Conservation (phyloP, 1,139 yeast species). For the Scheffersomyces parashehatae region DNA sequence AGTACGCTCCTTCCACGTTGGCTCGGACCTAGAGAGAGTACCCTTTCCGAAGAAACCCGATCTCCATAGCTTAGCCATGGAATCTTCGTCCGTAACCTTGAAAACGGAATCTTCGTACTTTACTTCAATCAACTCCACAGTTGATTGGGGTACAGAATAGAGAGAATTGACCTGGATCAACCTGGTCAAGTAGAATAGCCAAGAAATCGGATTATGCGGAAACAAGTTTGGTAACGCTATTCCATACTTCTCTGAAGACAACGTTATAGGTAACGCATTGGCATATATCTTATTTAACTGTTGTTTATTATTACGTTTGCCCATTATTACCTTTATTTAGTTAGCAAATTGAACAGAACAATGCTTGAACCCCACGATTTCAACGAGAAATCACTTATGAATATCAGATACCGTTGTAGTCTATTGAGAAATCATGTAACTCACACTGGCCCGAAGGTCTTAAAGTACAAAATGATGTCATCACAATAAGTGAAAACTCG, state of each 20-base stretch:
- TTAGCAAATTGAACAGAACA: conserved; percentile 11
- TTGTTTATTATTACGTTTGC: conserved; percentile 23
- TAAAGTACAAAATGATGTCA: conserved; percentile 57
- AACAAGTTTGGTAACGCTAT: conserved; percentile 45
- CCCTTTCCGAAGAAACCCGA: conserved; percentile 97
- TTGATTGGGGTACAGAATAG: conserved; percentile 28
- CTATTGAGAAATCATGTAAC: conserved; percentile 83
- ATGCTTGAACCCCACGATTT: background rate
- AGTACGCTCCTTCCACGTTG: conserved; percentile 80
- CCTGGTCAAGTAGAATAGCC: conserved; percentile 47
- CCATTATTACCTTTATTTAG: conserved; percentile 17
- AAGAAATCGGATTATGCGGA: conserved; percentile 62
- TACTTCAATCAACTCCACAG: conserved; percentile 23
- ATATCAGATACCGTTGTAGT: conserved; percentile 99
- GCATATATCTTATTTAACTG: conserved; percentile 35
- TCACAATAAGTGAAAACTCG: conserved; percentile 25
- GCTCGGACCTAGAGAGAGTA: conserved; percentile 82
- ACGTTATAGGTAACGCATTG: conserved; percentile 51
- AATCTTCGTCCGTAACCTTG: conserved; percentile 43
- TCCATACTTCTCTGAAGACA: conserved; percentile 36
- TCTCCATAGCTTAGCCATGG: conserved; percentile 69
- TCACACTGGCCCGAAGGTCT: conserved; percentile 58
- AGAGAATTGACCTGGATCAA: conserved; percentile 24
- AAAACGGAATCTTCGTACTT: conserved; percentile 37
- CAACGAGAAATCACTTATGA: background rate